A percentile compares a stretch with the other conserved stretches of the same genome.
Conservation (phyloP, 495 filamentous ascomycete genomes). For the Friedmanniomyces endolithicus region DNA sequence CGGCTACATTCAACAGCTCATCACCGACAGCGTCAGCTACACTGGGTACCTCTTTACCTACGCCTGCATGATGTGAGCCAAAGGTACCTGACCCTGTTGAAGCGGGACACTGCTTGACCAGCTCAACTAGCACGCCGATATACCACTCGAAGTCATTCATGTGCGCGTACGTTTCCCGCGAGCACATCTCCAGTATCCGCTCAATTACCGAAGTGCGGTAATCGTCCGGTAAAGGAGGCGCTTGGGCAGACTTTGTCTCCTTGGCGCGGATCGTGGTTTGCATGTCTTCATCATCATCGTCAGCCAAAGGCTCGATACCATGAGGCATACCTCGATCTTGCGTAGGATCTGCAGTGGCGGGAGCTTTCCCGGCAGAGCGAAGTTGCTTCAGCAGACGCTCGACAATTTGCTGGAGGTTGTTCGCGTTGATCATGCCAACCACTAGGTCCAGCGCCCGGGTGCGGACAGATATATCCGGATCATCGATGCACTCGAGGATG, state of each 20-base stretch:
- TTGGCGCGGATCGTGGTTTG: conserved; percentile 31
- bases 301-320: conserved; percentile 36
- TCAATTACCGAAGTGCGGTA: conserved; percentile 69
- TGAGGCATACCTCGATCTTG: conserved; percentile 25
- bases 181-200: conserved; percentile 79
- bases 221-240: conserved; percentile 54
- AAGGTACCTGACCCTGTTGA: conserved; percentile 7
- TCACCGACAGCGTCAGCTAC: conserved; percentile 47
- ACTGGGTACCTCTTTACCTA: conserved; percentile 9
- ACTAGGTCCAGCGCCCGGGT: conserved; percentile 83
- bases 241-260: conserved; percentile 25
- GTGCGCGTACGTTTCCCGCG: conserved; percentile 74
- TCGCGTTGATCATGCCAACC: conserved; percentile 76
- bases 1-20: conserved; percentile 76
- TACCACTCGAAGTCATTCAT: conserved; percentile 95
- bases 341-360: conserved; percentile 26
- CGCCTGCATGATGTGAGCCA: not conserved
- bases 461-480: conserved; percentile 89
- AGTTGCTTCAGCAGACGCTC: conserved; percentile 78
- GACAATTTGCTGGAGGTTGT: conserved; percentile 72
- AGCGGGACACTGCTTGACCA: conserved; percentile 55
- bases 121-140: conserved; percentile 66
- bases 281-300: conserved; percentile 47
- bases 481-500: conserved; percentile 89
- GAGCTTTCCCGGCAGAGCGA: conserved; percentile 37